Evolutionary conservation across 768 basidiomycete genomes (phyloP).

Genomic region (Lepiota venenata): DNA sequence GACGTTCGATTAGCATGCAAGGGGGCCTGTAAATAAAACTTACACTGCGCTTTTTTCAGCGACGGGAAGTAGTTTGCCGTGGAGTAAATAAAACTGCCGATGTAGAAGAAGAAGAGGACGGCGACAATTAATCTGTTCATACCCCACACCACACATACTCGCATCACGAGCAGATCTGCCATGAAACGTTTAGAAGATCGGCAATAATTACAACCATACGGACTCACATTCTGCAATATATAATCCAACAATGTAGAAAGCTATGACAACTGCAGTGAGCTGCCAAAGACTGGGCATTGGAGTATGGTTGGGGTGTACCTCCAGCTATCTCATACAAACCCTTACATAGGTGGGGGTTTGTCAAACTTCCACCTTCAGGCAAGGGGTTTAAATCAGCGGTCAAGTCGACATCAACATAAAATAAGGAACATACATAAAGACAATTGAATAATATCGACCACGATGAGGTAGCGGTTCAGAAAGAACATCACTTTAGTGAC

Average conservation of each 20-base stretch:
- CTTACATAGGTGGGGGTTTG: background rate
- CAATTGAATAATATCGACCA: background rate
- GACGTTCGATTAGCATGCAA: no score
- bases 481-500: background rate
- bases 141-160: background rate
- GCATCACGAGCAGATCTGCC: background rate
- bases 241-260: background rate
- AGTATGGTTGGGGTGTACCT: background rate
- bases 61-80: background rate
- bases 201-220: background rate
- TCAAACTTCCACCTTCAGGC: no score
- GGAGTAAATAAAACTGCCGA: background rate
- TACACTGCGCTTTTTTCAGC: no score
- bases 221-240: conserved; percentile 4
- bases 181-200: background rate
- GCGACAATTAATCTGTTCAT: background rate
- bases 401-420: background rate
- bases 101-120: background rate
- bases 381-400: no score
- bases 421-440: background rate
- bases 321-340: background rate
- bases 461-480: background rate
- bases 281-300: no score
- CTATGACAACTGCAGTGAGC: background rate
- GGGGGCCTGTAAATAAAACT: no score